These are phyloP conservation scores for Raffaelea deltoideospora DNA, from an alignment of 2,329 filamentous ascomycete genomes.

Conservation along the genomic window DNA sequence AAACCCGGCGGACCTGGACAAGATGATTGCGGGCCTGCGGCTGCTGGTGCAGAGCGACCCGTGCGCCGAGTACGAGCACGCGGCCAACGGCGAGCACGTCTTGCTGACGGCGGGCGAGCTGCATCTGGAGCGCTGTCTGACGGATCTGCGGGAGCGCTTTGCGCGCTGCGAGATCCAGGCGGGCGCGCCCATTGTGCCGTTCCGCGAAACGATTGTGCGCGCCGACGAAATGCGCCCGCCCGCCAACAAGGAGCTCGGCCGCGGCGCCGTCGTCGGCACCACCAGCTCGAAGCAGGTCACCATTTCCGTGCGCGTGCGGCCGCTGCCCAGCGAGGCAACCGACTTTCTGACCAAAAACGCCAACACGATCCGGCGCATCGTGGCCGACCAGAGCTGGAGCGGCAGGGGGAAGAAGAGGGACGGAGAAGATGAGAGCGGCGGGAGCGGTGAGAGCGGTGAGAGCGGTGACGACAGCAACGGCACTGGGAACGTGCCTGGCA, in stretches of 20 bases:
- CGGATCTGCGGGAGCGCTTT: conserved; percentile 83
- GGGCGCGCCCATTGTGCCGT: conserved; percentile 87
- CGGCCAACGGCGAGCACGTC: conserved; percentile 87
- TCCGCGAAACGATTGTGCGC: conserved; percentile 78
- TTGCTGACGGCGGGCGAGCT: conserved; percentile 86
- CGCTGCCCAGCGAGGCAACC: conserved; percentile 63
- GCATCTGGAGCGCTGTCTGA: conserved; percentile 85
- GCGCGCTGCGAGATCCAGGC: conserved; percentile 90
- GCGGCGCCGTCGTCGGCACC: conserved; percentile 60
- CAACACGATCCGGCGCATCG: conserved; percentile 43
- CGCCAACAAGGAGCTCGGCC: conserved; percentile 69
- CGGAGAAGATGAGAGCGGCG: conserved; percentile 14
- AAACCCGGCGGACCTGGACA: conserved; percentile 79
- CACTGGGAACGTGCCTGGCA: conserved; percentile 20
- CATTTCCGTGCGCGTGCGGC: conserved; percentile 60
- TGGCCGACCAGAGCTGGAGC: conserved; percentile 14
- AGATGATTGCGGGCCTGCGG: conserved; percentile 80
- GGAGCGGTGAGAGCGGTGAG: conserved; percentile 21
- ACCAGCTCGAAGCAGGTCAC: conserved; percentile 80
- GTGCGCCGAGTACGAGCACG: conserved; percentile 88
- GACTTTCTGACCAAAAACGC: conserved; percentile 74
- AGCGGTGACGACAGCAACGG: conserved; percentile 14
- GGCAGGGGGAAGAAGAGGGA: conserved; percentile 11
- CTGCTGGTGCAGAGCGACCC: conserved; percentile 89
- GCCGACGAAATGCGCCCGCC: conserved; percentile 86